Evolutionary conservation across 2,329 filamentous ascomycete genomes (phyloP), one percentile per base, ranked within the genome.

Genomic region (Aspergillus proliferans): DNA sequence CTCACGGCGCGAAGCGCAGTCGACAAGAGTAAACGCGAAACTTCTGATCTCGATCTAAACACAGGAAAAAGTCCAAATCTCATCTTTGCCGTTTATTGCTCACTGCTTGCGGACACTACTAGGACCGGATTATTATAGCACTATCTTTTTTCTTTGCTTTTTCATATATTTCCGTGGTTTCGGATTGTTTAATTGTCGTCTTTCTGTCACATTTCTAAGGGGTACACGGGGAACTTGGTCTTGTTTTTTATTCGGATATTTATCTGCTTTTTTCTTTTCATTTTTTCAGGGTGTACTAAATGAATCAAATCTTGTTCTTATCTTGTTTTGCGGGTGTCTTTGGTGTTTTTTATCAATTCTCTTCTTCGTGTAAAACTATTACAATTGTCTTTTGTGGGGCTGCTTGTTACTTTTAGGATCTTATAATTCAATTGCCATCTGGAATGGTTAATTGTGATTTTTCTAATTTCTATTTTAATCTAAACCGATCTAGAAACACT

Each of bases 1-100:
- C 88, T 5, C 88, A 92, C 58, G 87, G 87, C 26, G 83, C 84
- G 3, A 93, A 93, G 73, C 78, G 88, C 57, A 85, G 86, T 56
- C 80, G 88, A 54, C 86, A 87, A 52, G 88, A 91, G 58, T 81
- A 71, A 63, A 51, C 10, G 26, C 10, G 19, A 47, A 14, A 19
- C 42, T 50, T 26, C 14, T 48, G 18, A 8, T 19, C 14, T n/a
- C n/a, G 1, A 8, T n/a, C 14, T 7, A 18, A 38, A 38, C 9
- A 18, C 14, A 38, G 34, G 34, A n/a, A 38, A 18, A 38, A 7
- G n/a, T 18, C 18, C 18, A 8, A 18, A 38, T 38, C 18, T 19
- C 34, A 38, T 38, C 34, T 38, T 38, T 18, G 18, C 34, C n/a
- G n/a, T 38, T 18, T 18, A 38, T 40, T 22, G 38, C 18, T 40